A percentile compares a stretch with the other conserved stretches of the same genome.
Evolutionary conservation across 805 yeast species (phyloP).

Genomic region (Ogataea trehalophila): DNA sequence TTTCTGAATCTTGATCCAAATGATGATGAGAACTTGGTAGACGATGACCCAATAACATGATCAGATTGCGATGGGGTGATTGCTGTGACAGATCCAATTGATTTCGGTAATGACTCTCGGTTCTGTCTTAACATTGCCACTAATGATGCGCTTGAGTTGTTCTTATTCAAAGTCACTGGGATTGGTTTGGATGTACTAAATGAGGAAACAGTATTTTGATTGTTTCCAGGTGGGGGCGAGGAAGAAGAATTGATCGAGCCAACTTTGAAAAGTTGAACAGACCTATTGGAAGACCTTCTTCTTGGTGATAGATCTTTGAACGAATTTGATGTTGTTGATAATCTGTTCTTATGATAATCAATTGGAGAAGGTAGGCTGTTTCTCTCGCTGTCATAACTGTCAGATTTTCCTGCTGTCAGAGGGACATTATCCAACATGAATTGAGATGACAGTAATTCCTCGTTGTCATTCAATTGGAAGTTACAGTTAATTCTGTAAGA

Average conservation of each 20-base stretch:
- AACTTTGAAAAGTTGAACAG: constrained; percentile 56
- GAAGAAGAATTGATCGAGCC: constrained; percentile 48
- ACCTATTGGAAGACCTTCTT: constrained; percentile 31
- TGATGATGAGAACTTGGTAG: constrained; percentile 66
- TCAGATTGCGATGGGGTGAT: neutral
- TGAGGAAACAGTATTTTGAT: constrained; percentile 13
- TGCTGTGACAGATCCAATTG: constrained; percentile 31
- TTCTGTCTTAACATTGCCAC: constrained; percentile 46
- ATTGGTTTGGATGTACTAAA: constrained; percentile 27
- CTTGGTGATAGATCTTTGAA: constrained; percentile 17
- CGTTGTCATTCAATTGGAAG: constrained; percentile 64
- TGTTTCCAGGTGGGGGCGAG: constrained; percentile 23
- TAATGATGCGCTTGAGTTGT: constrained; percentile 48
- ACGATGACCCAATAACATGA: constrained; percentile 20
- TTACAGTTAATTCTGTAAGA: constrained; percentile 71
- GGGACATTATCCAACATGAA: constrained; percentile 15
- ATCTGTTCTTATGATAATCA: constrained; percentile 14
- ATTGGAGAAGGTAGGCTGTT: constrained; percentile 12
- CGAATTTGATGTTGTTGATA: constrained; percentile 23
- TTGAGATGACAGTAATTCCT: constrained; percentile 50
- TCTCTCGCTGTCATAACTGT: constrained; percentile 13
- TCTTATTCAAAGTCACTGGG: constrained; percentile 40
- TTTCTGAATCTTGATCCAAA: constrained; percentile 53
- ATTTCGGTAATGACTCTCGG: constrained; percentile 34
- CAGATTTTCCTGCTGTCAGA: constrained; percentile 7